Evolutionary conservation across 768 basidiomycete species (phyloP).

Genomic region (Pleurotus salmoneostramineus): DNA sequence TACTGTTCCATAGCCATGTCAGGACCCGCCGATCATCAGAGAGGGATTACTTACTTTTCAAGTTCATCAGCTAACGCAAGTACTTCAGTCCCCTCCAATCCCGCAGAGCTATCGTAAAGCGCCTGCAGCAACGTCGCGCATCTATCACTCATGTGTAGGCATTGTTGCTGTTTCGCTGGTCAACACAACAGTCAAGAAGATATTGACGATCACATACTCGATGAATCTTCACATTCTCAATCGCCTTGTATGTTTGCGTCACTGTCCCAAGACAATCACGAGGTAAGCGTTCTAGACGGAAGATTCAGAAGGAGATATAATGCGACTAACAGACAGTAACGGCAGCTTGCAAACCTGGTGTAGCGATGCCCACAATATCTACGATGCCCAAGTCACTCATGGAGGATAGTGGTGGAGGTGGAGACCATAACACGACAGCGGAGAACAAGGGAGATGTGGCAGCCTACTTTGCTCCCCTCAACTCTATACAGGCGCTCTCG

Average conservation of each 20-base stretch:
- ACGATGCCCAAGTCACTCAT: not conserved
- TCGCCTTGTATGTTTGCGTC: slow-evolving; percentile 19
- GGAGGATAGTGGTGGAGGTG: not conserved
- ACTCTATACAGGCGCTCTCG: not conserved
- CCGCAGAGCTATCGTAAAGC: slow-evolving; percentile 26
- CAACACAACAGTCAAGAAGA: not conserved
- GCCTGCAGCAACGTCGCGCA: slow-evolving; percentile 27
- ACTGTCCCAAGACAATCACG: slow-evolving; percentile 17
- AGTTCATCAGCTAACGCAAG: slow-evolving; percentile 31
- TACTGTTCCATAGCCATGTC: slow-evolving; percentile 13
- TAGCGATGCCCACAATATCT: slow-evolving; percentile 1
- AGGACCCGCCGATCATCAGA: not conserved
- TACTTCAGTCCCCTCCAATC: slow-evolving; percentile 24
- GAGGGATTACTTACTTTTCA: slow-evolving; percentile 21
- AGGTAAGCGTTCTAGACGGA: not conserved
- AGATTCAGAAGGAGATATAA: not conserved
- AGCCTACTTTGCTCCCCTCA: not conserved
- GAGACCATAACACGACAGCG: not conserved
- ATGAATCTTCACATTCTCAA: slow-evolving; percentile 36
- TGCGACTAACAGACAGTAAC: slow-evolving; percentile 20
- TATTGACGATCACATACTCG: slow-evolving; percentile 18
- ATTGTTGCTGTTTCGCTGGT: slow-evolving; percentile 27
- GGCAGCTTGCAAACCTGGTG: slow-evolving; percentile 24
- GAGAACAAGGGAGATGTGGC: not conserved
- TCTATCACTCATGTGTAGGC: slow-evolving; percentile 26